phyloP scores from a whole-genome alignment of 106 monocot genomes.

The Phalaenopsis equestris region DNA sequence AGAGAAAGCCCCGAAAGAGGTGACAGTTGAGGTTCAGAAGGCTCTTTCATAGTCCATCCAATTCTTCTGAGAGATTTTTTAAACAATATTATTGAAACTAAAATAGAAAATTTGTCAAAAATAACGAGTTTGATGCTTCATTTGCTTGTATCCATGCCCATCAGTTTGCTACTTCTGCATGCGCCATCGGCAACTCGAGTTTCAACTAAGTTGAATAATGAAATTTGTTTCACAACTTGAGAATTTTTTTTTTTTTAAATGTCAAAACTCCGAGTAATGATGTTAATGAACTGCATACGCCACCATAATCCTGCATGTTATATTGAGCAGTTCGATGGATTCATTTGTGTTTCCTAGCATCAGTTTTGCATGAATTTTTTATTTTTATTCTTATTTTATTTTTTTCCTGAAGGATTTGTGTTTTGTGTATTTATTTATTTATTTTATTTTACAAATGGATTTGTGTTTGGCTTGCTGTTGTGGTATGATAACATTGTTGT shows the following conservation, averaged over 20 bases:
- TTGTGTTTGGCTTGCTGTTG: too few relatives aligned
- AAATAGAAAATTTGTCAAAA: background rate
- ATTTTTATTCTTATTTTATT: too few relatives aligned
- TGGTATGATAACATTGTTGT: too few relatives aligned
- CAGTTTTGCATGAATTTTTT: too few relatives aligned
- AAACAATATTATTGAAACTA: background rate
- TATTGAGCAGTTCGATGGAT: too few relatives aligned
- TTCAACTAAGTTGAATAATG: background rate
- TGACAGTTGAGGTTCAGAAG: slow-evolving; percentile 29
- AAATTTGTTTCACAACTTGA: background rate
- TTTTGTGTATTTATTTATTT: too few relatives aligned
- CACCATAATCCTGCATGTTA: too few relatives aligned
- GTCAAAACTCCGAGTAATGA: too few relatives aligned
- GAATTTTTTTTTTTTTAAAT: background rate
- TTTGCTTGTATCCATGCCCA: background rate
- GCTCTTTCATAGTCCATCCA: slow-evolving; percentile 13
- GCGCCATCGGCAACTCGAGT: slow-evolving; percentile 1
- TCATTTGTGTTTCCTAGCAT: too few relatives aligned
- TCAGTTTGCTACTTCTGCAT: background rate
- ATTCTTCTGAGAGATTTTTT: background rate
- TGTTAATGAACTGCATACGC: too few relatives aligned
- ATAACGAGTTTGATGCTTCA: background rate
- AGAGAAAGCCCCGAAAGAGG: slow-evolving; percentile 28
- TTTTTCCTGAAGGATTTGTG: too few relatives aligned
- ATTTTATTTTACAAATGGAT: too few relatives aligned